Conservation (phyloP, 106 monocot genomes). For the Xerophyta viscosa region DNA sequence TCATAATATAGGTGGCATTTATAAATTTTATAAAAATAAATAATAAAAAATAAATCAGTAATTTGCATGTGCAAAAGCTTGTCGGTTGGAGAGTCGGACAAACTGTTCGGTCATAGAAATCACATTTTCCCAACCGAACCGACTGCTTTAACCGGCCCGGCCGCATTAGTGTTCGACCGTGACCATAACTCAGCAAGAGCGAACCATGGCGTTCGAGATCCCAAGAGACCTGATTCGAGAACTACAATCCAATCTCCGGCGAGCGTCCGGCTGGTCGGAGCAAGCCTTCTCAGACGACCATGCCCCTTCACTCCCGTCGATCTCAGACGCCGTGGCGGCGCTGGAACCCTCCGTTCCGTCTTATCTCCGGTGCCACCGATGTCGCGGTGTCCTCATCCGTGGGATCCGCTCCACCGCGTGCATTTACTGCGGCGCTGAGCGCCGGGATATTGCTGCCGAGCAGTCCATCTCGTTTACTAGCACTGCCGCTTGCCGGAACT, state of each 20-base stretch:
- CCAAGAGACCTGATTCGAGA: conserved; percentile 43
- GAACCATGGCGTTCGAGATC: conserved; percentile 39
- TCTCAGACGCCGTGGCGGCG: conserved; percentile 29
- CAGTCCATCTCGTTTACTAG: conserved; percentile 40
- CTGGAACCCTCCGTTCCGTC: conserved; percentile 28
- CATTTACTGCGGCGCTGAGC: conserved; percentile 51
- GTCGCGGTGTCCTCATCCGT: conserved; percentile 41
- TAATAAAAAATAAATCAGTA: too few species aligned
- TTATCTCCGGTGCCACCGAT: conserved; percentile 35
- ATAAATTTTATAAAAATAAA: too few species aligned
- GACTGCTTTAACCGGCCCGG: too few species aligned
- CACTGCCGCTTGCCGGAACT: conserved; percentile 39
- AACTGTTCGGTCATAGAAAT: too few species aligned
- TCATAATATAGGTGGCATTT: too few species aligned
- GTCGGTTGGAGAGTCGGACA: too few species aligned
- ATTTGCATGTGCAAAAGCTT: too few species aligned
- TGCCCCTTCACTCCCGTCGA: conserved; percentile 13
- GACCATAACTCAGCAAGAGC: not conserved
- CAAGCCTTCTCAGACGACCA: conserved; percentile 27
- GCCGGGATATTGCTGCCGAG: conserved; percentile 14
- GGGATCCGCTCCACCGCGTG: conserved; percentile 48
- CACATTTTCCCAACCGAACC: too few species aligned
- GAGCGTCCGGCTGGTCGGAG: conserved; percentile 26
- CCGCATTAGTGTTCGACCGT: too few species aligned
- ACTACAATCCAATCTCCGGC: conserved; percentile 38